Evolutionary conservation across 2,329 filamentous ascomycete genomes (phyloP), one percentile per base, ranked within the genome.

Genomic region (Fusarium fujikuroi): DNA sequence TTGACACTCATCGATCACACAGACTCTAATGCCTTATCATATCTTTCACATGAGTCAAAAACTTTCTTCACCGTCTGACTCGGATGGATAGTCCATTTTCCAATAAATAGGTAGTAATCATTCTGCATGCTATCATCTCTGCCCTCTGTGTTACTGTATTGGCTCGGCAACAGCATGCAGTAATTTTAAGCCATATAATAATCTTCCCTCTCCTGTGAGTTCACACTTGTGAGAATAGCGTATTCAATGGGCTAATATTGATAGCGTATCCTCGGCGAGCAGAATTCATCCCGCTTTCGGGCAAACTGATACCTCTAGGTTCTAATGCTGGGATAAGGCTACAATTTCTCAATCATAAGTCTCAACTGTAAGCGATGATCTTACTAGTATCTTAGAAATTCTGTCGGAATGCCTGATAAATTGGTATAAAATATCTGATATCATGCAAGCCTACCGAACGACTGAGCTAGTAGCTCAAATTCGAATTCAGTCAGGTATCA

Each of bases 351-450:
- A 28, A 14, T 5, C 23, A 25, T 46, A 3, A 12, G 3, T 25
- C 15, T 23, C 15, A 25, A 25, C 16, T 19, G 16, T 9, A 19
- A 25, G 6, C 23, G 6, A 19, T 14, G 19, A 25, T 8, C 7
- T 12, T 18, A 19, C 5, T 44, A 2, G 9, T 12, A 8, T 0
- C 10, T 12, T 19, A 6, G 7, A 19, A 0, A 19, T 2, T 3
- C 5, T 9, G 18, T 25, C 5, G 3, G 23, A 19, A 25, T 7
- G 0, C 5, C 11, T 7, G 12, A 15, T 10, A 15, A 9, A 7
- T 21, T 21, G 4, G 3, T 21, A 46, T 5, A 21, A 4, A 21
- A 46, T 46, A 19, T 21, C 18, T 28, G 5, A 21, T 28, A 15
- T 46, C 11, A 10, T 46, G 43, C 15, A 46, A 28, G 1, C 23